Evolutionary conservation across 108 stramenopile genomes (phyloP), one percentile per base, ranked within the genome.

Genomic region (Asterionellopsis glacialis): DNA sequence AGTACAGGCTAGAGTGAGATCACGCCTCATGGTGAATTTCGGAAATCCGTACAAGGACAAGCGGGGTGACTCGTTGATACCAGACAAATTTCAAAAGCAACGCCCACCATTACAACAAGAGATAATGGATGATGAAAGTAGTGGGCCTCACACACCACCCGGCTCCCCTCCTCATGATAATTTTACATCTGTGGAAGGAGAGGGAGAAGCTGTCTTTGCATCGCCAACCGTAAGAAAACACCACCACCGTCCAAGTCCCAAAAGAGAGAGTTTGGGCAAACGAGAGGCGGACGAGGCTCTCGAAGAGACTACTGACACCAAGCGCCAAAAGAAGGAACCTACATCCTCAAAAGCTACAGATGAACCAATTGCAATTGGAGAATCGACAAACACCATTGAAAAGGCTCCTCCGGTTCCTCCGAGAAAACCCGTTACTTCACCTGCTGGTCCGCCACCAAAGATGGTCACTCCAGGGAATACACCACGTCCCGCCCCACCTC

Each of bases 11-110:
- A 68, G 89, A 26, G 59, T 77, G 9, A 48, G 69, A 51, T 70
- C 89, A 28, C 74, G 84, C 0, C 57, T 85, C 3, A 65, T 71
- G 58, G 82, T 90, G 25, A 83, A 87, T 58, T 90, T 87, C 69
- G 89, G 85, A 28, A 90, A 90, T 67, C 85, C 89, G 16, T 90
- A 79, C 59, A 79, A 73, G 38, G 89, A 87, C 22, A 83, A 80
- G 65, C 57, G 88, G 39, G 85, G 85, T 14, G 77, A 79, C 27
- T 83, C 83, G 9, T 40, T 87, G 14, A 74, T 87, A 41, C 89
- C 89, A 41, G 79, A 75, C 22, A 65, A 70, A 13, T 90, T 52
- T 60, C 49, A 55, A 5, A 69, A 41, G 25, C 89, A 90, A 61
- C 61, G 82, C 13, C 89, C 87, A 40, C 76, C 77, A n/a, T 45